Base-by-base conservation (phyloP, 1,284 basidiomycete genomes). In the Melampsora occidentalis region DNA sequence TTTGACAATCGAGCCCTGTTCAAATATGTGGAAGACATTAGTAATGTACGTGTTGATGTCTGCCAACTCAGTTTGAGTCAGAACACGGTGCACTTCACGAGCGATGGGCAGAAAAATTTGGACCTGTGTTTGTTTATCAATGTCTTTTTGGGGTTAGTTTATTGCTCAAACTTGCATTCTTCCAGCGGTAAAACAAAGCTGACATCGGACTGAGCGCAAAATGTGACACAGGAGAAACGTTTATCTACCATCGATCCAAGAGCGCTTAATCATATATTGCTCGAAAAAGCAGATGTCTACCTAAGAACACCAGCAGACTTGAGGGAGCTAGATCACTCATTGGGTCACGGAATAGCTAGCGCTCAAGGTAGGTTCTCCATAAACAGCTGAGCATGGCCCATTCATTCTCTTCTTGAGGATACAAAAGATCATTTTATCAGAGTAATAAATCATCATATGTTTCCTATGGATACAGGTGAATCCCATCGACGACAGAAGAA, bases 271-370 rank as follows among this genome's bases (percentile, higher is more conserved):
- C 86, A 90, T 78, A 87, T 91, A 69, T 77, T 82, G 22, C 86
- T 91, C 68, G 84, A 84, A 16, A 85, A 86, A 76, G 85, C 87
- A 5, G 88, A 90, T 79, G 85, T 86, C 51, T 90, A 88, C 80
- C 89, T 88, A 25, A 91, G 90, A 80, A 89, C 90, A 1, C 85
- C 87, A 63, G 87, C 88, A 77, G 85, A 90, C 12, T 84, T 87
- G 31, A 86, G 87, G 51, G 85, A 85, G 68, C 83, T 91, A 39
- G 87, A 77, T 7, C 78, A 80, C 49, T 81, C 83, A 35, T 78
- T 84, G 0, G 84, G 84, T n/a, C 49, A 31, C 20, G 67, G 67
- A 31, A 18, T 69, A 18, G n/a, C 46, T 67, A 16, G 67, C 20
- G 65, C 42, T 14, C 28, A 67, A 67, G 65, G 65, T 22, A 22